Conservation (phyloP, 2,329 filamentous ascomycete species). For the Fonsecaea nubica region DNA sequence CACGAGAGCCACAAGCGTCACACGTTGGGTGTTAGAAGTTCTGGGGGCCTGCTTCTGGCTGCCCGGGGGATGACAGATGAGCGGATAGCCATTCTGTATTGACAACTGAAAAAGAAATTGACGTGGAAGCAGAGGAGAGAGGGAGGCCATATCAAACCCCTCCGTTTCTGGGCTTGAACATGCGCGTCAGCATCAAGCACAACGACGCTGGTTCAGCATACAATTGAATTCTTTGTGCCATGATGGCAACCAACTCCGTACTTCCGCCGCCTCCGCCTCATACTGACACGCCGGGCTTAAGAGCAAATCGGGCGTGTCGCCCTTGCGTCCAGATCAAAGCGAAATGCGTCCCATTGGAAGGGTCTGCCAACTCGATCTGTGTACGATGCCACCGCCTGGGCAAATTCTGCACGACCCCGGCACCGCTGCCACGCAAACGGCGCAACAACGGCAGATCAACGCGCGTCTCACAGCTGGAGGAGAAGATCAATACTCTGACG, state of each 20-base stretch:
- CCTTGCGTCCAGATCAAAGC: conserved; percentile 34
- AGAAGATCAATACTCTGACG: conserved; percentile 26
- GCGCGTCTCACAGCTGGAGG: conserved; percentile 24
- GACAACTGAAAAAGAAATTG: background rate
- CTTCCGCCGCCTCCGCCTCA: conserved; percentile 2
- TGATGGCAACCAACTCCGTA: background rate
- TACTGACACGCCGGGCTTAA: conserved; percentile 29
- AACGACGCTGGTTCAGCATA: background rate
- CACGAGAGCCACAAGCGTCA: background rate
- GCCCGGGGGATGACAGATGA: background rate
- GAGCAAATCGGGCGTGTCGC: conserved; percentile 29
- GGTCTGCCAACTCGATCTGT: conserved; percentile 20
- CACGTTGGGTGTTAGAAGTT: background rate
- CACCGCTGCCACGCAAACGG: conserved; percentile 28
- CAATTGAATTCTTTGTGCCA: background rate
- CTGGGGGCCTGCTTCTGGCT: background rate
- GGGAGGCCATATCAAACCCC: background rate
- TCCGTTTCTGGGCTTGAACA: background rate
- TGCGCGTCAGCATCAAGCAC: background rate
- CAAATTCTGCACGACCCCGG: conserved; percentile 32
- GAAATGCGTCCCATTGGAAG: conserved; percentile 30
- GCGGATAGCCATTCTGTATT: background rate
- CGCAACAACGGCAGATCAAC: conserved; percentile 17
- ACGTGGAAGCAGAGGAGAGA: background rate
- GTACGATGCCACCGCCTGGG: conserved; percentile 33